phyloP scores from a whole-genome alignment of 495 filamentous ascomycete genomes.

The Chaetomidium leptoderma region DNA sequence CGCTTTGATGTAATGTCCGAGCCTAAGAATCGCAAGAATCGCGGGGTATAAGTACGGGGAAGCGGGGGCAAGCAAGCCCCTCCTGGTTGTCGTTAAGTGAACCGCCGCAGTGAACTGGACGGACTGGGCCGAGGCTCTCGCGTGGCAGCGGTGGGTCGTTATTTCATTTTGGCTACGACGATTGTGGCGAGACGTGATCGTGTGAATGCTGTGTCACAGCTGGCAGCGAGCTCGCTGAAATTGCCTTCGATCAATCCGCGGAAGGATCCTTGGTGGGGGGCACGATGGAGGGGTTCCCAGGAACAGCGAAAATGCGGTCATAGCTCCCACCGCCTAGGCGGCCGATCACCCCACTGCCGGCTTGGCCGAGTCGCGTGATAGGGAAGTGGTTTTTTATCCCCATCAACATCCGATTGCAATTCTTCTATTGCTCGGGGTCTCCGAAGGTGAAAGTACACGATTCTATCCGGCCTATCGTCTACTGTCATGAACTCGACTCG shows the following conservation, averaged over 20 bases:
- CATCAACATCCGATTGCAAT: neutral
- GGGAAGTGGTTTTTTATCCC: no score
- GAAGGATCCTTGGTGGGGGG: no score
- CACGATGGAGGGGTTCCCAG: neutral
- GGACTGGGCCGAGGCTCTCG: neutral
- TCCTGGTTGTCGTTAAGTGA: neutral
- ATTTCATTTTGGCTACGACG: neutral
- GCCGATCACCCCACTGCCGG: no score
- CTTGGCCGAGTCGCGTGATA: neutral
- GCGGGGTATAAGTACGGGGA: constrained; percentile 2
- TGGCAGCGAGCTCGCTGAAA: no score
- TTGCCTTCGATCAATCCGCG: no score
- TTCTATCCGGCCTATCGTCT: neutral
- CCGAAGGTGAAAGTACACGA: neutral
- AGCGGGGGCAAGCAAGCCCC: neutral
- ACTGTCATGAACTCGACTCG: neutral
- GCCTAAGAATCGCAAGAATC: neutral
- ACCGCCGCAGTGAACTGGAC: neutral
- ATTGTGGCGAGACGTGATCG: neutral
- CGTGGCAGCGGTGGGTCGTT: neutral
- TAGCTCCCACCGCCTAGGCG: no score
- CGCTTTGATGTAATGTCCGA: no score
- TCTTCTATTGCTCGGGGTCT: neutral
- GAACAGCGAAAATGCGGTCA: neutral
- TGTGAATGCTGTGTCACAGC: neutral